Conservation (phyloP, 1,284 basidiomycete species). For the Kwoniella shivajii region DNA sequence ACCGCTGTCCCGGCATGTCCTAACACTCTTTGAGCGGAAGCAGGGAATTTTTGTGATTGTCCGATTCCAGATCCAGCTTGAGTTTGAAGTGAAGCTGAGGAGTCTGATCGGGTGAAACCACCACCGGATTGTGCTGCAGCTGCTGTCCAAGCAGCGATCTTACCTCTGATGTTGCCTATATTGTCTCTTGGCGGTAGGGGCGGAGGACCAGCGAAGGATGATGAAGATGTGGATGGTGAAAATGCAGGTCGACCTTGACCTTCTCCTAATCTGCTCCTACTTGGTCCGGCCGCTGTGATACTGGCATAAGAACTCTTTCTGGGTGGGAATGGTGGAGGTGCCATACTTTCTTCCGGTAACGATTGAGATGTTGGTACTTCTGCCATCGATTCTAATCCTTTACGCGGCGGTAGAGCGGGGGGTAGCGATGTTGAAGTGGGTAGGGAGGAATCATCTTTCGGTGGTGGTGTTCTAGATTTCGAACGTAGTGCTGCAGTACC, state of each 20-base stretch:
- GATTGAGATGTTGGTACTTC: slow-evolving; percentile 17
- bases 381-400: slow-evolving; percentile 7
- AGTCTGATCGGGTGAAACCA: slow-evolving; percentile 38
- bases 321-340: slow-evolving; percentile 26
- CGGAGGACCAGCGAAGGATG: slow-evolving; percentile 16
- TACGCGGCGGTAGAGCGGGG: slow-evolving; percentile 41
- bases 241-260: slow-evolving; percentile 34
- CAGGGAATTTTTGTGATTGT: slow-evolving; percentile 34
- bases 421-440: slow-evolving; percentile 34
- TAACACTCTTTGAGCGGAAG: slow-evolving; percentile 41
- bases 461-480: slow-evolving; percentile 41
- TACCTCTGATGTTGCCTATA: slow-evolving; percentile 34
- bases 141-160: slow-evolving; percentile 41
- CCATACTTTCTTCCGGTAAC: slow-evolving; percentile 8
- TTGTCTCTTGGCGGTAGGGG: slow-evolving; percentile 36
- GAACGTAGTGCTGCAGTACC: slow-evolving; percentile 35
- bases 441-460: slow-evolving; percentile 27
- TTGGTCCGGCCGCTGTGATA: slow-evolving; percentile 16
- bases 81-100: slow-evolving; percentile 35
- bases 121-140: slow-evolving; percentile 27
- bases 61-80: slow-evolving; percentile 17
- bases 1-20: slow-evolving; percentile 48
- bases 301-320: slow-evolving; percentile 28
- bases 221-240: slow-evolving; percentile 22
- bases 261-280: slow-evolving; percentile 28